Evolutionary conservation across 2,329 filamentous ascomycete species (phyloP), one percentile per base, ranked within the genome.

Genomic region (Clonostachys sp.): DNA sequence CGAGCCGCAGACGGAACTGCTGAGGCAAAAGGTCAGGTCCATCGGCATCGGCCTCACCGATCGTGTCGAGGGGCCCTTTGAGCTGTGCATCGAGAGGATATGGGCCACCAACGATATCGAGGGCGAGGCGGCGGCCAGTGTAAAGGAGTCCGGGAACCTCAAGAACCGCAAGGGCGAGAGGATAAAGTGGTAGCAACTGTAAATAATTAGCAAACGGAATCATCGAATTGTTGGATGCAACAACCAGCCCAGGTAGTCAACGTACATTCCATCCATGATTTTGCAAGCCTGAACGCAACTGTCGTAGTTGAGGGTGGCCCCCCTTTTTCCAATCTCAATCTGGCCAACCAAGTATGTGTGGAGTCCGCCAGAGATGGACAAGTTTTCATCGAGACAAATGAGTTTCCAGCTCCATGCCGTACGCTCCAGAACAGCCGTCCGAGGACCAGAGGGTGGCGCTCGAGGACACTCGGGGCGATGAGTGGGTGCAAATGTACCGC

Each of bases 11-110:
- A 85, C 86, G 12, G 91, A 95, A 64, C 85, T 99, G 67, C 70
- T 96, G 63, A 82, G 87, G 52, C 87, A 95, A 59, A 91, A 90
- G 65, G 84, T 99, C 33, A 80, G 83, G 61, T 95, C 85, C 30
- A 74, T 99, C 17, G 94, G 94, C 2, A 83, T 97, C 48, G 90
- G 91, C 6, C 67, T 96, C 60, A 96, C 91, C 46, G 94, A 99
- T 66, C 80, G 94, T 14, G 79, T 95, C 36, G 87, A 90, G 7
- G 94, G 92, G 0, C 87, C 89, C 1, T 99, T 92, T 67, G 88
- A 95, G 65, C 73, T 99, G 38, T 86, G 83, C 51, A 85, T 99
- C 46, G 87, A 91, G 60, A 81, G 83, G 51, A 83, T 96, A 16
- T 99, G 92, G 90, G 91, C 92, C 1, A 96, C 91, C 1, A 96